Evolutionary conservation across 768 basidiomycete genomes (phyloP), one percentile per base, ranked within the genome.

Genomic region (Macrolepiota albuminosa): DNA sequence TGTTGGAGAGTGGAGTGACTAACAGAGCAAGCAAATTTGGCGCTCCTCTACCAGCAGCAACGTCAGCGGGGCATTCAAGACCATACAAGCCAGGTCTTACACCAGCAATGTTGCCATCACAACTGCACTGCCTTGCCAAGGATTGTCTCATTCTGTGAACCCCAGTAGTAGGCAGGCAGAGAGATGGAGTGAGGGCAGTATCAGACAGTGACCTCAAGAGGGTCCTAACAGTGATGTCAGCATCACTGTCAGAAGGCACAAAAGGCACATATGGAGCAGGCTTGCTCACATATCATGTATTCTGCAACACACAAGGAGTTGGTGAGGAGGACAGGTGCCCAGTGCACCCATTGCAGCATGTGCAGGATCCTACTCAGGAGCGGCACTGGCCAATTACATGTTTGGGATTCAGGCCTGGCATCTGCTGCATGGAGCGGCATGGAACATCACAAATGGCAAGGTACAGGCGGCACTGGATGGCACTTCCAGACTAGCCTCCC

Each of bases 401-500:
- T 62, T 63, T 2, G 75, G 73, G 0, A 48, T 82, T 0, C 66
- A 72, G 1, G 78, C 81, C 2, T 82, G 81, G 80, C 80, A 83
- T 21, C 21, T 21, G 21, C 21, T 21, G 21, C 21, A 21, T 21
- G 21, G 21, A 21, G 21, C 21, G 21, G 21, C 62, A 7, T 75
- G 7, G 64, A 74, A 29, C 43, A 68, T 4, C 43, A 48, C 0
- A 64, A 73, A 40, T 37, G 13, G 1, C 5, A 37, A 60, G 47
- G 7, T 76, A 13, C 67, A 75, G 0, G 61, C 69, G 0, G 39
- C 75, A 0, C 61, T 81, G 0, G 62, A 63, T 18, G 75, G 67
- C 0, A 75, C 76, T 0, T 59, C 63, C 0, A 46, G 52, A 1
- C 43, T 75, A 0, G 64, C 75, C 0, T 79, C 78, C 0, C 34